Conservation (phyloP, 2,329 filamentous ascomycete species). For the Trichoderma arundinaceum region DNA sequence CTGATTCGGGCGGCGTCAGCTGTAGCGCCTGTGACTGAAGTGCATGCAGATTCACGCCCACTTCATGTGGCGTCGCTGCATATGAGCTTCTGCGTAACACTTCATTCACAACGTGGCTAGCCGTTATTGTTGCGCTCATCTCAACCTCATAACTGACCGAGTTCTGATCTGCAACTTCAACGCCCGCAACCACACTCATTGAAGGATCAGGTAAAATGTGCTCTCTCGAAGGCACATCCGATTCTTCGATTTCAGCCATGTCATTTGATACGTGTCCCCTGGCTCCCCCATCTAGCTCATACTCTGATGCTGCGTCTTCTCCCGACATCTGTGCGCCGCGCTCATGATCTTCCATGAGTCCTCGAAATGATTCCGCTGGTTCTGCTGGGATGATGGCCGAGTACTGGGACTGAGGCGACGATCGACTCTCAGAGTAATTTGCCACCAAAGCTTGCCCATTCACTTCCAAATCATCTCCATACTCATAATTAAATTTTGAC, state of each 20-base stretch:
- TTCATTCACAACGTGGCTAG: slow-evolving; percentile 3
- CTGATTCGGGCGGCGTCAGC: slow-evolving; percentile 9
- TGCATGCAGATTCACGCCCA: background rate
- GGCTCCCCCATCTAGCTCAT: background rate
- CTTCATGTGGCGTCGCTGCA: background rate
- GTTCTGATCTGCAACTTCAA: background rate
- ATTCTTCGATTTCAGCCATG: slow-evolving; percentile 4
- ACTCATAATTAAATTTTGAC: background rate
- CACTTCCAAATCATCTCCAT: background rate
- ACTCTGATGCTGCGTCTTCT: background rate
- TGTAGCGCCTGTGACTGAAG: slow-evolving; percentile 21
- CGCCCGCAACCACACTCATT: background rate
- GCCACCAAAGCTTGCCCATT: slow-evolving; percentile 3
- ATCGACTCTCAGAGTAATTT: slow-evolving; percentile 23
- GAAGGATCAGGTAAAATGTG: background rate
- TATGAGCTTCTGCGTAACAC: background rate
- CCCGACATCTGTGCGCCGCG: slow-evolving; percentile 7
- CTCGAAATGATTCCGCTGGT: slow-evolving; percentile 20
- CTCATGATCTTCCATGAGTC: slow-evolving; percentile 18
- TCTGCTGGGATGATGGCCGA: background rate
- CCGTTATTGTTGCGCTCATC: slow-evolving; percentile 14
- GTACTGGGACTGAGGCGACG: slow-evolving; percentile 25
- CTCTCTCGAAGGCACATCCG: background rate
- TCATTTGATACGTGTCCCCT: background rate
- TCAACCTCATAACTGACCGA: background rate